These are phyloP conservation scores for Phyllosticta citriasiana DNA, from an alignment of 2,329 filamentous ascomycete species.

Conservation along the genomic window DNA sequence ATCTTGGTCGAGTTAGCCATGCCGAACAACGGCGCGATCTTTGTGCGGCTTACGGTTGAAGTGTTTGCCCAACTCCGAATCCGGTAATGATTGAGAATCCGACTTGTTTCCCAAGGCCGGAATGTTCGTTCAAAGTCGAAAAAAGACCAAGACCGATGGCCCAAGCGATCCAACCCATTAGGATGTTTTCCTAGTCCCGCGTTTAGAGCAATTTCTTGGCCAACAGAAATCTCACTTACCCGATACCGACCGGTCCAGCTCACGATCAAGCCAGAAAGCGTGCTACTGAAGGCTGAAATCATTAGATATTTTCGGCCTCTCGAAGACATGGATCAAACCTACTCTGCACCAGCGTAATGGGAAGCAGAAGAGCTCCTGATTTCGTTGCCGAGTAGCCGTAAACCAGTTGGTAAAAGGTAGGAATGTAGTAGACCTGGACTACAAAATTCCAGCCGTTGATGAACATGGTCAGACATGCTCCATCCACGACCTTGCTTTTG, in stretches of 20 bases:
- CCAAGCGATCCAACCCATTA: conserved; percentile 25
- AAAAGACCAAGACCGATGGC: conserved; percentile 10
- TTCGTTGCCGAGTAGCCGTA: conserved; percentile 29
- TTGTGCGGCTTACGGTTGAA: conserved; percentile 3
- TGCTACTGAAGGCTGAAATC: conserved; percentile 3
- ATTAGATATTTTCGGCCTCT: background rate
- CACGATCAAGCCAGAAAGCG: conserved; percentile 41
- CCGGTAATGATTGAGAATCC: conserved; percentile 43
- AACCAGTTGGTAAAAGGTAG: conserved; percentile 37
- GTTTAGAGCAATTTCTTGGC: background rate
- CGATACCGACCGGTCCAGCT: conserved; percentile 31
- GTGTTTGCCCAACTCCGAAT: conserved; percentile 5
- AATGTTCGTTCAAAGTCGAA: conserved; percentile 4
- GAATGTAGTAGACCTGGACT: conserved; percentile 41
- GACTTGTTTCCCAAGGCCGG: conserved; percentile 43
- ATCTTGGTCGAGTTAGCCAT: background rate
- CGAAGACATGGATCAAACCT: conserved; percentile 30
- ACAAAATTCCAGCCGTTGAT: conserved; percentile 52
- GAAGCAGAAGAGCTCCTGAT: conserved; percentile 34
- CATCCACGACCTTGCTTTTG: conserved; percentile 43
- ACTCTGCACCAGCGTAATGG: conserved; percentile 35
- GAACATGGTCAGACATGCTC: conserved; percentile 37
- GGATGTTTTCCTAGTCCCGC: conserved; percentile 24
- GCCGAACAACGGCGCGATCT: background rate
- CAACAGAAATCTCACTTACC: background rate